Evolutionary conservation across 805 yeast species (phyloP).

Genomic region (Suhomyces xylopsoci): DNA sequence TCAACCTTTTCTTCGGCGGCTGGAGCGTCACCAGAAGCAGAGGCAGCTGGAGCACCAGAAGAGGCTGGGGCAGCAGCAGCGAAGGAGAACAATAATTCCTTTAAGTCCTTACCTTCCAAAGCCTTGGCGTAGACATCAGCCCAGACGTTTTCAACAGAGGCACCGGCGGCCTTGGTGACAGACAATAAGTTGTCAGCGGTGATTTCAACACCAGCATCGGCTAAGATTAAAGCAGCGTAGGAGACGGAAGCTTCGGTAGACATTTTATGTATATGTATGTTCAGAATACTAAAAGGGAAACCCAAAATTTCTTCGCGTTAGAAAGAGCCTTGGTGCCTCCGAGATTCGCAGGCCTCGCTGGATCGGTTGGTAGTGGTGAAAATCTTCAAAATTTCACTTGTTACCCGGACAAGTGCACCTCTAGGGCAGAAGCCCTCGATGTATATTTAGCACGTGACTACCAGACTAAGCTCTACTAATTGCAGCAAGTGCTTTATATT

Average conservation of each 20-base stretch:
- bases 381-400: neutral
- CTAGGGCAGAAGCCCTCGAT: slow-evolving; percentile 8
- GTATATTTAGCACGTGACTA: neutral
- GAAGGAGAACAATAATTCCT: slow-evolving; percentile 62
- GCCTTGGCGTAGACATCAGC: slow-evolving; percentile 88
- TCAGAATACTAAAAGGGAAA: neutral
- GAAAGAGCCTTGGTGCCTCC: neutral
- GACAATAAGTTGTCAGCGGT: slow-evolving; percentile 79
- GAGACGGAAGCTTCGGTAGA: slow-evolving; percentile 90
- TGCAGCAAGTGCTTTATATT: neutral
- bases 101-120: slow-evolving; percentile 76
- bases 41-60: slow-evolving; percentile 32
- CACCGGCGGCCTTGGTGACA: slow-evolving; percentile 78
- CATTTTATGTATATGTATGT: slow-evolving; percentile 44
- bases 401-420: neutral
- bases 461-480: neutral
- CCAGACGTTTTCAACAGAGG: slow-evolving; percentile 78
- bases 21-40: slow-evolving; percentile 46
- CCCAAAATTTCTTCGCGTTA: slow-evolving; percentile 2
- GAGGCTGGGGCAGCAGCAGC: slow-evolving; percentile 49
- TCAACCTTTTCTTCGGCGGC: slow-evolving; percentile 34
- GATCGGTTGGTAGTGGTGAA: slow-evolving; percentile 1
- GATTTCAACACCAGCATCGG: slow-evolving; percentile 95
- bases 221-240: slow-evolving; percentile 97
- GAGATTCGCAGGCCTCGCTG: slow-evolving; percentile 1